Percentiles rank a stretch among this genome's conserved stretches.
Conservation (phyloP, 2,329 filamentous ascomycete species). For the Penicillium sp. region DNA sequence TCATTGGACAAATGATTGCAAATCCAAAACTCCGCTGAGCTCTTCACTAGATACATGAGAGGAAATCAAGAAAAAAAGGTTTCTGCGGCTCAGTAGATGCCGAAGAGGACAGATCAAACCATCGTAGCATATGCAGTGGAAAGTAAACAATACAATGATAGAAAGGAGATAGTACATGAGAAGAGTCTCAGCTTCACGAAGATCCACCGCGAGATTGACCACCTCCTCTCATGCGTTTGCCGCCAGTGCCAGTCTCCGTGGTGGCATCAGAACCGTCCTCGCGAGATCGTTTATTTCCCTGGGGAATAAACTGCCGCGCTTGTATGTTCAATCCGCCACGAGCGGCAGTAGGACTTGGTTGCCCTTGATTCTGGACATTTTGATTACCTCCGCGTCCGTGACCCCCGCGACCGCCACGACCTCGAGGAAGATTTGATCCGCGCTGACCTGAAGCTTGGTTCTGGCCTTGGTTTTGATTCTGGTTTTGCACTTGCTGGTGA, state of each 20-base stretch:
- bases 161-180: slow-evolving; percentile 4
- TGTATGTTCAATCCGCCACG: slow-evolving; percentile 31
- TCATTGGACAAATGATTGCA: no score
- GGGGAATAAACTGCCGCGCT: slow-evolving; percentile 52
- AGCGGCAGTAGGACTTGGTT: background rate
- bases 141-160: slow-evolving; percentile 6
- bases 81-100: no score
- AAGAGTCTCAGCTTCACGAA: slow-evolving; percentile 14
- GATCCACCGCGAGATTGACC: slow-evolving; percentile 27
- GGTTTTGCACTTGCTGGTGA: slow-evolving; percentile 24
- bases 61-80: no score
- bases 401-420: no score
- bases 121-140: no score
- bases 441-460: slow-evolving; percentile 12
- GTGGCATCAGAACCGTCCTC: slow-evolving; percentile 45
- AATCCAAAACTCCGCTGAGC: no score
- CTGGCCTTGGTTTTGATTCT: slow-evolving; percentile 21
- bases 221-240: slow-evolving; percentile 47
- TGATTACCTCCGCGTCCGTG: no score
- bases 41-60: no score
- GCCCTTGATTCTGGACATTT: background rate
- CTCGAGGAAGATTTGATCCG: no score
- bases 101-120: no score
- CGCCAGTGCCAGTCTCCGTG: slow-evolving; percentile 35
- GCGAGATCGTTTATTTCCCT: slow-evolving; percentile 51